Conservation (phyloP, 257 asterid species). For the Solanum gracilifrons region DNA sequence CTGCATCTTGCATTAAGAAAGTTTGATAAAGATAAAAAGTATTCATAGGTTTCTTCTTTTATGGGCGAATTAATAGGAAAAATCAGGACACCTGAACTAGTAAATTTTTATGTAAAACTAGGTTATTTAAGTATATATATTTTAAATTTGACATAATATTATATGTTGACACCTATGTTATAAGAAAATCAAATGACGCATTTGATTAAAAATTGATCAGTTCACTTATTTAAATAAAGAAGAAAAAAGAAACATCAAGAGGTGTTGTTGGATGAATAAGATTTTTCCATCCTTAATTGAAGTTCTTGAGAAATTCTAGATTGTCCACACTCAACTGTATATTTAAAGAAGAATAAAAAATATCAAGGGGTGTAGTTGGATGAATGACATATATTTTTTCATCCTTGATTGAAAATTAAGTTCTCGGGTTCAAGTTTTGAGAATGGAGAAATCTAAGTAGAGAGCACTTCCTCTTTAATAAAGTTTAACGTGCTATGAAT, state of each 20-base stretch:
- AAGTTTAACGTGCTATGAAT: background rate
- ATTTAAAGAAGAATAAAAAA: background rate
- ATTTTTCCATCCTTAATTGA: background rate
- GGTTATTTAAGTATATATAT: too few species aligned
- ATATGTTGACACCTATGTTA: too few species aligned
- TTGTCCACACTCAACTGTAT: background rate
- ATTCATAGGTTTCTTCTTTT: background rate
- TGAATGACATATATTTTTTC: too few species aligned
- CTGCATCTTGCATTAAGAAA: background rate
- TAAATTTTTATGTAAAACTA: too few species aligned
- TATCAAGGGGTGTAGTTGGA: too few species aligned
- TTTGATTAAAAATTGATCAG: too few species aligned
- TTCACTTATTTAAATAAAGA: too few species aligned
- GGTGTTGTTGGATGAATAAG: background rate
- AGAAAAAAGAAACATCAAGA: background rate
- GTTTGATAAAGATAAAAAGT: background rate
- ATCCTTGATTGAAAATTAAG: too few species aligned
- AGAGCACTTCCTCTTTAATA: background rate
- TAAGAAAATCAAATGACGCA: background rate
- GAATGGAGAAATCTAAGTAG: background rate
- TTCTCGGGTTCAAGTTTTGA: background rate
- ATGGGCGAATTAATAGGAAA: too few species aligned
- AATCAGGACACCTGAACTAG: too few species aligned
- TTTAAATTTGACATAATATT: too few species aligned
- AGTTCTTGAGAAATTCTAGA: background rate